Conservation (phyloP, 768 basidiomycete species). For the Suillus plorans region DNA sequence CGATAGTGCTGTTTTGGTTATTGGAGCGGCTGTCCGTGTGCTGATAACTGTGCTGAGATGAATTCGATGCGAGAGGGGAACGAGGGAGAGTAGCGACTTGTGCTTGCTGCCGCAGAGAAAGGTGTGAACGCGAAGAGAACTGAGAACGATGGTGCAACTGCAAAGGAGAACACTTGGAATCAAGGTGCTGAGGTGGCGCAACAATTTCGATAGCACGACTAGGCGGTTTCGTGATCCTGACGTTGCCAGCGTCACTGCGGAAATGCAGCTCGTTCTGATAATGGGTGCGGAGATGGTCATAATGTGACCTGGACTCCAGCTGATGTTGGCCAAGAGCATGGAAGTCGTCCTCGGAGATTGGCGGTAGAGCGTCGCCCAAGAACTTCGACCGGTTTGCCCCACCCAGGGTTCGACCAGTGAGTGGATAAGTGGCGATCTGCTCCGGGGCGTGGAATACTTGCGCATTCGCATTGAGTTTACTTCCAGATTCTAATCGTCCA, state of each 20-base stretch:
- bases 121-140: slow-evolving; percentile 1
- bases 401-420: neutral
- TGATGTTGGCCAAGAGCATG: slow-evolving; percentile 23
- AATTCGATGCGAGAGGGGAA: slow-evolving; percentile 5
- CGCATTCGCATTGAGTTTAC: slow-evolving; percentile 9
- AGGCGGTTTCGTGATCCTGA: slow-evolving; percentile 20
- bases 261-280: slow-evolving; percentile 1
- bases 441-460: slow-evolving; percentile 9
- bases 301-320: slow-evolving; percentile 8
- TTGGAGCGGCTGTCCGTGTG: slow-evolving; percentile 25
- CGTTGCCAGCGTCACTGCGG: neutral
- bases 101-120: slow-evolving; percentile 3
- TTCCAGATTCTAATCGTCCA: slow-evolving; percentile 6
- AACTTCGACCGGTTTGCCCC: slow-evolving; percentile 4
- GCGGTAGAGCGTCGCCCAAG: slow-evolving; percentile 21
- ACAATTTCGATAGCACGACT: slow-evolving; percentile 33
- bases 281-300: slow-evolving; percentile 5
- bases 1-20: slow-evolving; percentile 23
- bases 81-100: slow-evolving; percentile 7
- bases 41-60: slow-evolving; percentile 12
- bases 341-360: slow-evolving; percentile 39
- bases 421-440: slow-evolving; percentile 6
- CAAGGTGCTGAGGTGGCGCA: slow-evolving; percentile 20
- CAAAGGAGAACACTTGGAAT: slow-evolving; percentile 1
- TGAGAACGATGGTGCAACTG: slow-evolving; percentile 7